Evolutionary conservation across 495 filamentous ascomycete species (phyloP), one percentile per base, ranked within the genome.

Genomic region (Pyronema domesticum): DNA sequence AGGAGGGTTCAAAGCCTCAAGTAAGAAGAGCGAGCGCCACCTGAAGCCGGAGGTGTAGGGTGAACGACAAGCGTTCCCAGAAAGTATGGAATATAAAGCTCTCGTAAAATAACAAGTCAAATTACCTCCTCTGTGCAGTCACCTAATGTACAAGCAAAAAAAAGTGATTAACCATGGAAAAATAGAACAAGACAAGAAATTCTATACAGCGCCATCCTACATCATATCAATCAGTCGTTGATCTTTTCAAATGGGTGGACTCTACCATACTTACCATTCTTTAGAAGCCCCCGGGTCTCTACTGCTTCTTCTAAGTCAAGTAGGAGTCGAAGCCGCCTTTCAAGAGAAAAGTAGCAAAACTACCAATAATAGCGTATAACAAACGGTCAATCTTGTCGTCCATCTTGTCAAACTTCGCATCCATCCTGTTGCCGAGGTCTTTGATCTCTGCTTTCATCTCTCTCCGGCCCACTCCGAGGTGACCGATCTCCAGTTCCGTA

Each of bases 181-280:
- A 46, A 46, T n/a, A 40, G 37, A 40, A 40, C 37, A n/a, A 40
- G n/a, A 40, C 7, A 40, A n/a, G n/a, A 40, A 40, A 40, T 40
- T 40, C 37, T 40, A 40, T 40, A n/a, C 37, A 40, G 37, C 37
- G 37, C 37, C 37, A 40, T 46, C 43, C 43, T 17, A 46, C 43
- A 46, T 8, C 14, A 46, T 46, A 46, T 46, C 43, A 46, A 46
- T 46, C 43, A 46, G 43, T 46, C 9, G 40, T 57, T 30, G 1
- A 17, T 53, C 36, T 53, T 53, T 19, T 53, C 37, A 30, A 53
- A 43, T 44, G 43, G 15, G 18, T 46, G 43, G 43, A 46, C 43
- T 46, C 48, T 39, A 37, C 13, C 23, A 14, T 37, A 42, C 18
- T 36, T 48, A 30, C 18, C 52, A n/a, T n/a, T n/a, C n/a, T n/a